Evolutionary conservation across 148 eudicot genomes (phyloP).

Genomic region (Pouteria glomerata): DNA sequence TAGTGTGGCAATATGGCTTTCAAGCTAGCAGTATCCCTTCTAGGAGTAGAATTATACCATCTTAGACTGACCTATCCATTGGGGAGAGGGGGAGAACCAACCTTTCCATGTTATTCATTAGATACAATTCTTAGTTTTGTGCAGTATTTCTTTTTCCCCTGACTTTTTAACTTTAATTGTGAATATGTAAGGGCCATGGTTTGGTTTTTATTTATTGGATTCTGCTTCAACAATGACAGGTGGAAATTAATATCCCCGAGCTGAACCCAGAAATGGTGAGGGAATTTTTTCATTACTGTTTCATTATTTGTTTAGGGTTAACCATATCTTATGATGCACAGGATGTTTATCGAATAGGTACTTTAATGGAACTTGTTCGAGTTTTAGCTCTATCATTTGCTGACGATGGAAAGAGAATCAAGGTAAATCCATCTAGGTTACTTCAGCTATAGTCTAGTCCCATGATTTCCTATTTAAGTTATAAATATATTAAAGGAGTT

Average conservation of each 20-base stretch:
- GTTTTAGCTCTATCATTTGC: constrained; percentile 83
- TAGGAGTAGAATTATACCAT: neutral
- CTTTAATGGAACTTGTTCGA: constrained; percentile 91
- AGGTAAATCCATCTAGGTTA: constrained; percentile 43
- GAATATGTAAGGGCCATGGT: neutral
- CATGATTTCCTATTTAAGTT: neutral
- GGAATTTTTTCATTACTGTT: constrained; percentile 10
- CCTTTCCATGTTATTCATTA: neutral
- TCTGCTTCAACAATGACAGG: constrained; percentile 36
- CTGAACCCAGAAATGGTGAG: constrained; percentile 89
- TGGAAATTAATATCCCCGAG: constrained; percentile 94
- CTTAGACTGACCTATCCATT: neutral
- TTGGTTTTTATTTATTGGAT: neutral
- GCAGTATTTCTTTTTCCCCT: neutral
- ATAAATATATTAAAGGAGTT: neutral
- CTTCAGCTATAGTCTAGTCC: neutral
- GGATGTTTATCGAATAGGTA: constrained; percentile 99
- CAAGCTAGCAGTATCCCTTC: neutral
- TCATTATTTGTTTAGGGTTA: constrained; percentile 11
- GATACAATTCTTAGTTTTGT: neutral
- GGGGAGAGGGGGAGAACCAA: neutral
- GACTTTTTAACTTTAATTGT: neutral
- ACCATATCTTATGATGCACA: constrained; percentile 38
- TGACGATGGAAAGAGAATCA: constrained; percentile 89
- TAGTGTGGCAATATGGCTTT: neutral